Percentiles rank a stretch among this genome's conserved stretches.
Conservation (phyloP, 2,329 filamentous ascomycete species). For the Pyricularia pennisetigena region DNA sequence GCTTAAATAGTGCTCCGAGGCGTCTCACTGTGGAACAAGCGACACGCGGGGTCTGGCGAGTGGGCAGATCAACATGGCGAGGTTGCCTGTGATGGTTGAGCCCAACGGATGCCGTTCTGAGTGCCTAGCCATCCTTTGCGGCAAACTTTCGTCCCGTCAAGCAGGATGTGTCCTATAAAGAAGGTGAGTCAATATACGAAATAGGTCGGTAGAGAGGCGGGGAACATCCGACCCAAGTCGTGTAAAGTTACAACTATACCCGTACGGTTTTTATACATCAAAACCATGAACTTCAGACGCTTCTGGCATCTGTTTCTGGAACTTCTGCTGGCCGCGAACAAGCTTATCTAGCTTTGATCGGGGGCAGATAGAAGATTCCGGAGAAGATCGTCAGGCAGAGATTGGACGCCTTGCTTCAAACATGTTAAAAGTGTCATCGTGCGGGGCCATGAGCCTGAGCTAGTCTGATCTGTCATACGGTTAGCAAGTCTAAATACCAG, state of each 20-base stretch:
- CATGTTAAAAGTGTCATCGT: not conserved
- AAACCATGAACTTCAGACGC: not conserved
- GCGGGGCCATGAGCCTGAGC: too few relatives aligned
- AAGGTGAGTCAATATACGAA: not conserved
- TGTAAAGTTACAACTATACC: not conserved
- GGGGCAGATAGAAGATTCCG: too few relatives aligned
- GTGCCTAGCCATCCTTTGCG: not conserved
- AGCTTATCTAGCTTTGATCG: not conserved
- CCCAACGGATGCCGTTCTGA: not conserved
- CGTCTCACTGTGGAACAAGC: not conserved
- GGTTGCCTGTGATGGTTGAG: not conserved
- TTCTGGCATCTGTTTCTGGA: not conserved
- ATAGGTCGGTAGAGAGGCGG: not conserved
- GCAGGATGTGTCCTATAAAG: not conserved
- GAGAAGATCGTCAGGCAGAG: too few relatives aligned
- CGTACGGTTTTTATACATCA: not conserved
- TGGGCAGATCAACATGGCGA: not conserved
- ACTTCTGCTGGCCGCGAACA: not conserved
- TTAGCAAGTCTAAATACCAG: too few relatives aligned
- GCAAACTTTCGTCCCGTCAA: not conserved
- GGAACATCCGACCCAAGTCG: not conserved
- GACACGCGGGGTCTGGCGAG: not conserved
- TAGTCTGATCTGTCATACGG: too few relatives aligned
- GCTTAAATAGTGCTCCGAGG: not conserved
- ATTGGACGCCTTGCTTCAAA: not conserved